phyloP scores from a whole-genome alignment of 768 basidiomycete genomes.

The Dentipellis fragilis region DNA sequence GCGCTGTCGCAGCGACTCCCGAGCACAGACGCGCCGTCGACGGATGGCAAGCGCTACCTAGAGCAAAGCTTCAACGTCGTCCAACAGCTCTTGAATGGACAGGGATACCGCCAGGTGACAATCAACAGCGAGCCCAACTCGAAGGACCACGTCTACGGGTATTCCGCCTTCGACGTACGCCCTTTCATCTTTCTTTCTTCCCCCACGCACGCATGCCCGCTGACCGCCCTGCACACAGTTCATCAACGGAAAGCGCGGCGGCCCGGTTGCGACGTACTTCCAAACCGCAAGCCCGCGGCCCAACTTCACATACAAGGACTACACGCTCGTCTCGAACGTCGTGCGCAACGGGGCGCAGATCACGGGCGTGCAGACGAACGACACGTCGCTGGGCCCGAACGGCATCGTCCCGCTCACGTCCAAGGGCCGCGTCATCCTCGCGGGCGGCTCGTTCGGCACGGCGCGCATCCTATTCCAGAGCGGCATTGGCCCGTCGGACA shows the following conservation, averaged over 20 bases:
- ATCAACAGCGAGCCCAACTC: slow-evolving; percentile 46
- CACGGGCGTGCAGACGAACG: slow-evolving; percentile 52
- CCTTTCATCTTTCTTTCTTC: background rate
- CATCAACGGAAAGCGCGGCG: slow-evolving; percentile 31
- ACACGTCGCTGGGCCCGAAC: slow-evolving; percentile 43
- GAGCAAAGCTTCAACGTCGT: slow-evolving; percentile 39
- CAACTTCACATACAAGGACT: slow-evolving; percentile 42
- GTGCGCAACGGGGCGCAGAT: slow-evolving; percentile 46
- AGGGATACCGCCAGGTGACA: slow-evolving; percentile 42
- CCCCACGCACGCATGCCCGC: background rate
- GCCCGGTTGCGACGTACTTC: slow-evolving; percentile 52
- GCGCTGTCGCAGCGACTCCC: slow-evolving; percentile 43
- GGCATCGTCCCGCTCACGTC: slow-evolving; percentile 44
- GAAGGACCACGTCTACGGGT: slow-evolving; percentile 55
- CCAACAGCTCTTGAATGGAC: slow-evolving; percentile 30
- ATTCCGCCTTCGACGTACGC: slow-evolving; percentile 29
- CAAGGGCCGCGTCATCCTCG: slow-evolving; percentile 51
- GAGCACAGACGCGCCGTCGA: slow-evolving; percentile 46
- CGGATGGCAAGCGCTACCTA: slow-evolving; percentile 49
- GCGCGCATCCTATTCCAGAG: slow-evolving; percentile 49
- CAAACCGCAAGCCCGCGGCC: slow-evolving; percentile 41
- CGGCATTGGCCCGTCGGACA: slow-evolving; percentile 52
- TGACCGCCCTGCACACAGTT: slow-evolving; percentile 10
- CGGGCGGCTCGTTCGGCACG: slow-evolving; percentile 47
- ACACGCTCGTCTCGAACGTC: slow-evolving; percentile 39